These are phyloP conservation scores for Poronia punctata DNA, from an alignment of 495 filamentous ascomycete species.

Conservation along the genomic window DNA sequence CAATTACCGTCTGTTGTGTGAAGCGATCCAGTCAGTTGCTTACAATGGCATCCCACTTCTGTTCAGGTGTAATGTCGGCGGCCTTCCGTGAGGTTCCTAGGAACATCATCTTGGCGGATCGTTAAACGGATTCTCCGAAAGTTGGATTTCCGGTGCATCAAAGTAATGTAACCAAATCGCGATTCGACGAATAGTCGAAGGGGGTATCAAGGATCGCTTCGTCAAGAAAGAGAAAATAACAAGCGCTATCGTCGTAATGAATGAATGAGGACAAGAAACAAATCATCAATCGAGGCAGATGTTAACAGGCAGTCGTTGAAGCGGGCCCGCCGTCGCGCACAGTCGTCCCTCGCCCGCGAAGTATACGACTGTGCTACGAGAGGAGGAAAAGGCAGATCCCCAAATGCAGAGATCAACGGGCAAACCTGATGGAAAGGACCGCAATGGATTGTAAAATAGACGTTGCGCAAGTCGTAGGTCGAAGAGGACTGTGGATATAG, in stretches of 20 bases:
- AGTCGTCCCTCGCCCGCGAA: slow-evolving; percentile 51
- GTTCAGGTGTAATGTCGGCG: slow-evolving; percentile 61
- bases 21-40: slow-evolving; percentile 27
- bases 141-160: background rate
- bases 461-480: slow-evolving; percentile 2
- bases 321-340: slow-evolving; percentile 37
- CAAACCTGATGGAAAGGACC: background rate
- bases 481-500: slow-evolving; percentile 13
- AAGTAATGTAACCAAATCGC: slow-evolving; percentile 2
- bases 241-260: slow-evolving; percentile 21
- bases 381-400: slow-evolving; percentile 8
- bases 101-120: slow-evolving; percentile 51
- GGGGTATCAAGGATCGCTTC: slow-evolving; percentile 24
- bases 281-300: slow-evolving; percentile 10
- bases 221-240: slow-evolving; percentile 11
- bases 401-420: slow-evolving; percentile 3
- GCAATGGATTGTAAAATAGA: background rate
- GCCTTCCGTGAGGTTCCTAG: slow-evolving; percentile 65
- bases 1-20: background rate
- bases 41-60: slow-evolving; percentile 95
- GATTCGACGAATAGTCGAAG: slow-evolving; percentile 13
- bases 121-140: slow-evolving; percentile 1
- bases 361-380: slow-evolving; percentile 40
- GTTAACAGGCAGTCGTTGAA: slow-evolving; percentile 15
- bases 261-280: too few relatives aligned